Conservation (phyloP, 441 rosid genomes). For the Theobroma grandiflorum region DNA sequence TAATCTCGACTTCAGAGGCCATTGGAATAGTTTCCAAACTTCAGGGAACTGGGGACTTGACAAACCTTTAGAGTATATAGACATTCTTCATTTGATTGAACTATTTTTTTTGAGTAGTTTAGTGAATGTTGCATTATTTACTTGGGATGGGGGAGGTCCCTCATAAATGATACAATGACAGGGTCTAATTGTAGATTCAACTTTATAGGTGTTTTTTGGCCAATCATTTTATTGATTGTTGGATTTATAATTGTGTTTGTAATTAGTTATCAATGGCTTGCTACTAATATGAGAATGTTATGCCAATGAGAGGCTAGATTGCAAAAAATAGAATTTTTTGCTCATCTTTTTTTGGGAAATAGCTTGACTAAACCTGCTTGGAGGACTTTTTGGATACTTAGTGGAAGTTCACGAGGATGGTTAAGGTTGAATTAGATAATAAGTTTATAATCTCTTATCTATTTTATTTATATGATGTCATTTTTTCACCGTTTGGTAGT, state of each 20-base stretch:
- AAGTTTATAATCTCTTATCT: background rate
- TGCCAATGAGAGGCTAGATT: background rate
- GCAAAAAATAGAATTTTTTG: background rate
- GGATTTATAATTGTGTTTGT: background rate
- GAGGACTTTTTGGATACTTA: background rate
- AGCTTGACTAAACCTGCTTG: background rate
- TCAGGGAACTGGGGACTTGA: background rate
- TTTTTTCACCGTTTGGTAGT: constrained; percentile 16
- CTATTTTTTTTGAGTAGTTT: background rate
- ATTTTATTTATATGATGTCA: constrained; percentile 10
- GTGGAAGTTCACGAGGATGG: background rate
- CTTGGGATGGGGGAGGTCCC: background rate
- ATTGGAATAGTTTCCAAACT: background rate
- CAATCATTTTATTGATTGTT: background rate
- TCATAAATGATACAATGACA: background rate
- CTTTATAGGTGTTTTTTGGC: background rate
- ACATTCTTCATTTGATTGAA: background rate
- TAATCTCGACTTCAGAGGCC: background rate
- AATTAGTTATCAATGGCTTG: background rate
- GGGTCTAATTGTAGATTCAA: background rate
- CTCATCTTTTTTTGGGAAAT: background rate
- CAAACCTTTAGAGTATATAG: background rate
- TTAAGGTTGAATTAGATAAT: constrained; percentile 8
- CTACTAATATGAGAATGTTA: background rate
- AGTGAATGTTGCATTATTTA: constrained; percentile 4